Percentiles rank a stretch among this genome's conserved stretches.
phyloP scores from a whole-genome alignment of 2,329 filamentous ascomycete species.

The Aureobasidium zeae region DNA sequence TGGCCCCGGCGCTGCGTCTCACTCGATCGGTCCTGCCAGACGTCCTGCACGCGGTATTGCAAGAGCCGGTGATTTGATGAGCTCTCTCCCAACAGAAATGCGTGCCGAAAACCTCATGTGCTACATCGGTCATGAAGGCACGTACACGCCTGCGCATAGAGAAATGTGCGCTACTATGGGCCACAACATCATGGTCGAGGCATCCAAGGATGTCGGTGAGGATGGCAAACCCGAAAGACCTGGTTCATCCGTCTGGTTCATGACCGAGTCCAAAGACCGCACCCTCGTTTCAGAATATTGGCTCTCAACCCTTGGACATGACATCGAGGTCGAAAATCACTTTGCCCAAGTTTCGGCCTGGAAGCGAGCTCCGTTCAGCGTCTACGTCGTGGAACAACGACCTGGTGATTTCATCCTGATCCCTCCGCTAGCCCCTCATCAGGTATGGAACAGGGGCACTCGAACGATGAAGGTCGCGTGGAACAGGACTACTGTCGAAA shows the following conservation, averaged over 20 bases:
- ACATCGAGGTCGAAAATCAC: conserved; percentile 93
- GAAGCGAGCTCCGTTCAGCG: conserved; percentile 88
- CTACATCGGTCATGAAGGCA: conserved; percentile 95
- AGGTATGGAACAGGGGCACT: conserved; percentile 96
- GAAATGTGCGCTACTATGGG: conserved; percentile 97
- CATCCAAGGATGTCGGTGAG: conserved; percentile 55
- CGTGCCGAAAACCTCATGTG: conserved; percentile 96
- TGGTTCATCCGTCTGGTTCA: conserved; percentile 95
- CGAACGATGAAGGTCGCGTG: conserved; percentile 95
- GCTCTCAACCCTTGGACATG: conserved; percentile 82
- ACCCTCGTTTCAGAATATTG: conserved; percentile 90
- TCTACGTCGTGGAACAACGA: conserved; percentile 85
- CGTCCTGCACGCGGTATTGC: conserved; percentile 51
- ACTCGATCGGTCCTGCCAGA: conserved; percentile 36
- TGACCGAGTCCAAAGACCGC: conserved; percentile 92
- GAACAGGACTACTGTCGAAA: conserved; percentile 92
- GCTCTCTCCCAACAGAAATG: conserved; percentile 75
- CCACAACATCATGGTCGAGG: conserved; percentile 97
- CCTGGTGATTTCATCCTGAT: conserved; percentile 89
- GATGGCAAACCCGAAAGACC: conserved; percentile 62
- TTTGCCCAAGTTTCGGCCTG: conserved; percentile 93
- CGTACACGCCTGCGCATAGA: conserved; percentile 86
- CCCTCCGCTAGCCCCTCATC: conserved; percentile 85
- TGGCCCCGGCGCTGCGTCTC: conserved; percentile 46
- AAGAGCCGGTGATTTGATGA: conserved; percentile 87